phyloP scores from a whole-genome alignment of 768 basidiomycete genomes.

The Kwoniella europaea region DNA sequence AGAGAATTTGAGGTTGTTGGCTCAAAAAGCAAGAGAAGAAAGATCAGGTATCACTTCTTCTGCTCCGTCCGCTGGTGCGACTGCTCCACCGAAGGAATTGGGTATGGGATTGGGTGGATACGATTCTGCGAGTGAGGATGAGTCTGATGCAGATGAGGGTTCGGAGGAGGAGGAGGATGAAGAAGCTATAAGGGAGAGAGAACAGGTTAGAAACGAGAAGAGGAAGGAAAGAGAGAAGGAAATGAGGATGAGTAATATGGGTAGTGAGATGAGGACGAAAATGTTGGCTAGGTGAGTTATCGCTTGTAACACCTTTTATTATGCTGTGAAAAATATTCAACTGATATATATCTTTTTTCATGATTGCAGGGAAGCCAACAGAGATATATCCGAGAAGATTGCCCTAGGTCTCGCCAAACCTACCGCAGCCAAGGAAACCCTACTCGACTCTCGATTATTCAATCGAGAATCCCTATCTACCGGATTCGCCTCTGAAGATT shows the following conservation, averaged over 20 bases:
- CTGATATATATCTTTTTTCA: not conserved
- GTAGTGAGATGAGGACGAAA: conserved; percentile 92
- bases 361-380: conserved; percentile 75
- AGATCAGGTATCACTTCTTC: conserved; percentile 69
- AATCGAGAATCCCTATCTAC: conserved; percentile 87
- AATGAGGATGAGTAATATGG: conserved; percentile 99
- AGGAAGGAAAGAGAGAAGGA: conserved; percentile 92
- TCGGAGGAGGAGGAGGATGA: conserved; percentile 70
- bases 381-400: conserved; percentile 99
- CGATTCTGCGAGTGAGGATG: conserved; percentile 76
- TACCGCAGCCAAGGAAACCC: conserved; percentile 91
- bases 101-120: conserved; percentile 80
- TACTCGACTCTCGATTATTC: conserved; percentile 96
- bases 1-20: conserved; percentile 89
- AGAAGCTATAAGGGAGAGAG: conserved; percentile 82
- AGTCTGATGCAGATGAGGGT: conserved; percentile 67
- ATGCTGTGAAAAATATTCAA: not conserved
- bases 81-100: conserved; percentile 64
- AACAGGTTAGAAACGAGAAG: conserved; percentile 89
- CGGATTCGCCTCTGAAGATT: conserved; percentile 86
- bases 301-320: too few species aligned
- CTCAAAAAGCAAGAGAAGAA: conserved; percentile 94
- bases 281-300: conserved; percentile 74
- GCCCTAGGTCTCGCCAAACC: conserved; percentile 97
- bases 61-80: conserved; percentile 47